Conservation (phyloP, 108 stramenopile genomes). For the Nannochloropsis oceanica region DNA sequence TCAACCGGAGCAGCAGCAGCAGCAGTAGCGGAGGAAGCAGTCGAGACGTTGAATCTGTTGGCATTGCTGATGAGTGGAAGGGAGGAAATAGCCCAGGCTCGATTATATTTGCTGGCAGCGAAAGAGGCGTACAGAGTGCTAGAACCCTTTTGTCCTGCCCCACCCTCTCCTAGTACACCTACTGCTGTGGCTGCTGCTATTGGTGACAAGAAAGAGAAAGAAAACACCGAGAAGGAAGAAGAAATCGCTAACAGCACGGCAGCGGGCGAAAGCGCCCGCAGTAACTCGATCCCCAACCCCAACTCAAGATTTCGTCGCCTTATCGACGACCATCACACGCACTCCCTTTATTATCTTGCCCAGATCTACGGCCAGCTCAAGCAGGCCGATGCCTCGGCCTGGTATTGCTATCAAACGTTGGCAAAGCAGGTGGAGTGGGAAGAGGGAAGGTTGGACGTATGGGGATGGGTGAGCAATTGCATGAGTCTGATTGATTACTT, state of each 20-base stretch:
- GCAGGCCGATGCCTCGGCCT: background rate
- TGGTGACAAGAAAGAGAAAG: background rate
- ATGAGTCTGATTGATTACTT: background rate
- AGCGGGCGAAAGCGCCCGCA: background rate
- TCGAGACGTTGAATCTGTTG: background rate
- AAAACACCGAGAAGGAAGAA: background rate
- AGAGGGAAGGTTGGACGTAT: background rate
- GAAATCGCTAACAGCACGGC: background rate
- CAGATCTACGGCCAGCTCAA: slow-evolving; percentile 1
- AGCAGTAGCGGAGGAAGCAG: background rate
- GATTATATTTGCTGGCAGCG: background rate
- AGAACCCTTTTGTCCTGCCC: background rate
- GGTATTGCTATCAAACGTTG: background rate
- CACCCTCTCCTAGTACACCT: no score
- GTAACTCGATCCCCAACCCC: background rate
- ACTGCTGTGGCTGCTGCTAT: background rate
- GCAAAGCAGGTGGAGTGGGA: background rate
- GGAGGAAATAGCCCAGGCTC: background rate
- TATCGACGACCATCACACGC: background rate
- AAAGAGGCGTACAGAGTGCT: background rate
- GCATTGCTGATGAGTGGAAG: background rate
- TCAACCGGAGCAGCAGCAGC: background rate
- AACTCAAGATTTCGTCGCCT: background rate
- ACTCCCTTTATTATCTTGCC: slow-evolving; percentile 16
- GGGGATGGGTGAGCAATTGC: background rate